These are phyloP conservation scores for Mortierella sp. DNA, from an alignment of 371 early-diverging fungal species.

Conservation along the genomic window DNA sequence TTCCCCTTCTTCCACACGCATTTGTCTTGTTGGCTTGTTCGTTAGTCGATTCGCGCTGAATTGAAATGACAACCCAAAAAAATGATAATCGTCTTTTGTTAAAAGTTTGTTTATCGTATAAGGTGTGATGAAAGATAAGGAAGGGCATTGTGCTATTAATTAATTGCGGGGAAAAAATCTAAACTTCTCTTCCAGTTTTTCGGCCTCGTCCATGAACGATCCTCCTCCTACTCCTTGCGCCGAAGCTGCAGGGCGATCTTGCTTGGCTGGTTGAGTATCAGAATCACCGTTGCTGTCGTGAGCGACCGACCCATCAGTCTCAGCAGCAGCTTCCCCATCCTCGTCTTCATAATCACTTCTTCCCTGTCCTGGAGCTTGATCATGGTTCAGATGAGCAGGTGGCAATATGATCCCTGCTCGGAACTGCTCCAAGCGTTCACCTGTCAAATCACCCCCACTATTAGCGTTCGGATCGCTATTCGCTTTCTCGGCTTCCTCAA, in stretches of 20 bases:
- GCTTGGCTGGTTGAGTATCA: neutral
- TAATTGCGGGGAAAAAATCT: neutral
- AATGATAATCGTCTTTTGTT: no score
- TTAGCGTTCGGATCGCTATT: neutral
- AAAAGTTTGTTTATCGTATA: no score
- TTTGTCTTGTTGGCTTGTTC: neutral
- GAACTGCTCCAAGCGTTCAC: slow-evolving; percentile 34
- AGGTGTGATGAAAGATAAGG: no score
- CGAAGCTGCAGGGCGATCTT: neutral
- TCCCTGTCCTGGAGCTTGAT: neutral
- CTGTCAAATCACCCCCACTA: slow-evolving; percentile 15
- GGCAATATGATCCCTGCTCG: slow-evolving; percentile 44
- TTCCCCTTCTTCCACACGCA: neutral
- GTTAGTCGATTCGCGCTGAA: neutral
- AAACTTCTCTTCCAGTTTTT: slow-evolving; percentile 22
- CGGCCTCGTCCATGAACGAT: slow-evolving; percentile 37
- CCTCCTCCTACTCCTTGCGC: neutral
- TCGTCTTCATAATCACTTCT: neutral
- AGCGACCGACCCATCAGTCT: neutral
- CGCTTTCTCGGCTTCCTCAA: neutral
- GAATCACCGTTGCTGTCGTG: neutral
- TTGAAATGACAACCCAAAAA: neutral
- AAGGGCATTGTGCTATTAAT: neutral
- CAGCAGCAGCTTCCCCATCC: neutral
- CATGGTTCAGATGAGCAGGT: slow-evolving; percentile 8